These are phyloP conservation scores for Coniella vitis DNA, from an alignment of 2,329 filamentous ascomycete species.

Conservation along the genomic window DNA sequence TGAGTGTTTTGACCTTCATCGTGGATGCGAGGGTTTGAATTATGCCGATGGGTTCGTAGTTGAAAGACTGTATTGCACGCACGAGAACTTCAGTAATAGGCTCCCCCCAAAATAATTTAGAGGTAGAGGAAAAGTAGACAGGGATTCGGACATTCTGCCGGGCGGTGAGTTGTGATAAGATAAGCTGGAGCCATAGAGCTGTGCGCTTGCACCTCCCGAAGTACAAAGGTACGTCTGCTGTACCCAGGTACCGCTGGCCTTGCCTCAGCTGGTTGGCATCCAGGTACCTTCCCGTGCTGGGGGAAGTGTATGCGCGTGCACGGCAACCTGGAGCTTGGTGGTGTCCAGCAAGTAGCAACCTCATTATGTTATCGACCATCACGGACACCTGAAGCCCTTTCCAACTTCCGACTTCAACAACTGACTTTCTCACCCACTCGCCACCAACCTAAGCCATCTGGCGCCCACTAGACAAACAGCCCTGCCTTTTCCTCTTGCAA, in stretches of 20 bases:
- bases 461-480: background rate
- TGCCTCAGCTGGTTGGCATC: too few relatives aligned
- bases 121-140: background rate
- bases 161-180: conserved; percentile 1
- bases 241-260: background rate
- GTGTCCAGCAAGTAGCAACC: background rate
- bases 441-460: background rate
- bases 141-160: background rate
- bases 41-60: background rate
- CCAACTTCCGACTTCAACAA: background rate
- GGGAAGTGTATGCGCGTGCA: conserved; percentile 21
- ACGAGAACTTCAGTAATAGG: background rate
- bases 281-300: background rate
- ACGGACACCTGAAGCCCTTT: conserved; percentile 12
- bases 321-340: conserved; percentile 20
- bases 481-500: background rate
- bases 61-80: background rate
- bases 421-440: background rate
- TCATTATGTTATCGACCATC: background rate
- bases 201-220: too few relatives aligned
- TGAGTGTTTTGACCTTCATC: conserved; percentile 26
- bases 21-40: background rate
- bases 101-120: background rate
- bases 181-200: background rate
- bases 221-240: too few relatives aligned